Percentiles rank a stretch among this genome's conserved stretches.
Conservation (phyloP, 2,329 filamentous ascomycete species). For the Colletotrichum tanaceti region DNA sequence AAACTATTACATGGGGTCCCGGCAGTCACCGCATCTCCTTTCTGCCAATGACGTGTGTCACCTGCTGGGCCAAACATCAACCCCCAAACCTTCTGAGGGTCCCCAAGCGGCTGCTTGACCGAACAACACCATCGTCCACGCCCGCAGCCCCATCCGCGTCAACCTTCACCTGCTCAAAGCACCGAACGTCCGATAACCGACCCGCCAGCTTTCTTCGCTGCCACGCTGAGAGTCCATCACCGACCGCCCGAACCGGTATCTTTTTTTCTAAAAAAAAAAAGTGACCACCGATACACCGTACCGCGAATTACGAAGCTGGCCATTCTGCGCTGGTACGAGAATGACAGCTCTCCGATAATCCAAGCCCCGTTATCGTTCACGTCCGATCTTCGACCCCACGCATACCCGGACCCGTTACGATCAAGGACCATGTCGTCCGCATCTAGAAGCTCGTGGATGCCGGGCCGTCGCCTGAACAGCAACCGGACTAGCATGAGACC, state of each 20-base stretch:
- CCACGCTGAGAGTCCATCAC: neutral
- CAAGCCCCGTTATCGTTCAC: conserved; percentile 22
- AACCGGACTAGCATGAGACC: conserved; percentile 55
- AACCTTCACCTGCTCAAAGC: conserved; percentile 12
- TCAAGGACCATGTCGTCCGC: conserved; percentile 63
- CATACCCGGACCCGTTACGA: conserved; percentile 30
- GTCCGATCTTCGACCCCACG: conserved; percentile 30
- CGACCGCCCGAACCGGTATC: conserved; percentile 2
- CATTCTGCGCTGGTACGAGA: conserved; percentile 38
- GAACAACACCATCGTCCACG: conserved; percentile 35
- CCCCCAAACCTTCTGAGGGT: conserved; percentile 40
- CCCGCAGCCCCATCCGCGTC: conserved; percentile 14
- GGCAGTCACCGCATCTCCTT: conserved; percentile 40
- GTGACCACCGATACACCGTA: conserved; percentile 1
- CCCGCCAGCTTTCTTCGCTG: neutral
- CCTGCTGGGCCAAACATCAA: conserved; percentile 39
- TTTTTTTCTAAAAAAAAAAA: conserved; percentile 8
- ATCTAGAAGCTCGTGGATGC: conserved; percentile 60
- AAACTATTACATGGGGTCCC: conserved; percentile 40
- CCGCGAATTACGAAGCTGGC: conserved; percentile 21
- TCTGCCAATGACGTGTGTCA: conserved; percentile 42
- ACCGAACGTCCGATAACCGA: neutral
- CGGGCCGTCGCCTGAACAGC: conserved; percentile 59
- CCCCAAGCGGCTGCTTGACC: conserved; percentile 39
- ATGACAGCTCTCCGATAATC: conserved; percentile 38